These are phyloP conservation scores for Talaromyces thailandensis DNA, from an alignment of 495 filamentous ascomycete genomes.

Conservation along the genomic window DNA sequence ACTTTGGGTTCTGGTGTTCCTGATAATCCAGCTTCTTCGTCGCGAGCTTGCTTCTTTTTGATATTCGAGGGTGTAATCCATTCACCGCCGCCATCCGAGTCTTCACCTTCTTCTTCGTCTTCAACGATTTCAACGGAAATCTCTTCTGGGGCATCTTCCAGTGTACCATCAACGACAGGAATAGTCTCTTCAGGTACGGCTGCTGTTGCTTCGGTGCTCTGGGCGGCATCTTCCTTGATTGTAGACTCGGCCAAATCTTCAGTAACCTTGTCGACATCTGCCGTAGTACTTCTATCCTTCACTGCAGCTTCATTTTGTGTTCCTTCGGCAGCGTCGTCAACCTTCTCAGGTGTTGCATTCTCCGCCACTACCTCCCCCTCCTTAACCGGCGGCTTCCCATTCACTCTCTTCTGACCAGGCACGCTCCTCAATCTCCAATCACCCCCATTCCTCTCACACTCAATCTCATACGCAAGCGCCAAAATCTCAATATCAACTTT, in stretches of 20 bases:
- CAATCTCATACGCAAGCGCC: slow-evolving; percentile 85
- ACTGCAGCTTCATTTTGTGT: slow-evolving; percentile 1
- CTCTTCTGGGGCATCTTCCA: not conserved
- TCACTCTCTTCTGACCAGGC: slow-evolving; percentile 67
- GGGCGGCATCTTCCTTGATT: slow-evolving; percentile 11
- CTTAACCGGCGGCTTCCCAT: slow-evolving; percentile 55
- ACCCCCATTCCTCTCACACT: slow-evolving; percentile 74
- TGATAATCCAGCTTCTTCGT: slow-evolving; percentile 39
- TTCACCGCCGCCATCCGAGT: slow-evolving; percentile 45
- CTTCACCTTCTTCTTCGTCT: slow-evolving; percentile 12
- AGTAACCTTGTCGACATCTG: slow-evolving; percentile 22
- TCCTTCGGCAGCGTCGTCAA: slow-evolving; percentile 7
- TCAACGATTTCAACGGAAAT: slow-evolving; percentile 5
- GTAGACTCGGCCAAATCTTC: slow-evolving; percentile 10
- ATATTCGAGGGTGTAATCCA: slow-evolving; percentile 97
- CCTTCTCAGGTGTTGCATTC: slow-evolving; percentile 10
- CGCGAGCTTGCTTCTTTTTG: slow-evolving; percentile 67
- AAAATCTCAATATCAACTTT: slow-evolving; percentile 80
- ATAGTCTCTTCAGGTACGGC: slow-evolving; percentile 4
- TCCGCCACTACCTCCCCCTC: slow-evolving; percentile 20
- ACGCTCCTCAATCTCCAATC: slow-evolving; percentile 72
- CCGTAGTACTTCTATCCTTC: not conserved
- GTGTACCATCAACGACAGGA: not conserved
- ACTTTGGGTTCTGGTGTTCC: slow-evolving; percentile 45
- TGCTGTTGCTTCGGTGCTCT: slow-evolving; percentile 7